Conservation (phyloP, 352 stramenopile species). For the Pythium aristosporum region DNA sequence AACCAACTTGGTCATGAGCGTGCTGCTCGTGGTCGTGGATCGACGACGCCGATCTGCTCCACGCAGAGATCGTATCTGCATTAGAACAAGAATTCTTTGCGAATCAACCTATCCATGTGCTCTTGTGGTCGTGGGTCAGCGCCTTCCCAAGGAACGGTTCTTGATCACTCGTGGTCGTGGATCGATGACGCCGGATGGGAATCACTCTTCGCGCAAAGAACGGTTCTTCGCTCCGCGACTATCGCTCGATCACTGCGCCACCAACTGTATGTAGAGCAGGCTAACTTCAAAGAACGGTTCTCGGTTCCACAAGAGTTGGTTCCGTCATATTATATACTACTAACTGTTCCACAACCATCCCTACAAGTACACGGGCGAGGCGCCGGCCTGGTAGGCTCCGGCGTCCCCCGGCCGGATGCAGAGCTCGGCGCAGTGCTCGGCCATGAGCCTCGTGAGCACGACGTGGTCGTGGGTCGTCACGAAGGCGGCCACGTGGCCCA, state of each 20-base stretch:
- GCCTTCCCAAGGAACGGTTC: background rate
- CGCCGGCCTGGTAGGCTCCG: conserved; percentile 1
- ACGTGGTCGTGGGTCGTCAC: conserved; percentile 42
- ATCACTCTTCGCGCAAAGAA: background rate
- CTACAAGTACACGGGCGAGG: conserved; percentile 27
- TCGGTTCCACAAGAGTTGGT: background rate
- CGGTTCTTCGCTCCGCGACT: background rate
- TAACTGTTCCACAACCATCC: background rate
- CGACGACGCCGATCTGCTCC: background rate
- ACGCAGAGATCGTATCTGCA: background rate
- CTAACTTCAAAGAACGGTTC: background rate
- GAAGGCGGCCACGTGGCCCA: conserved; percentile 33
- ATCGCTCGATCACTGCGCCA: background rate
- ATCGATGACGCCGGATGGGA: background rate
- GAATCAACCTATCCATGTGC: background rate
- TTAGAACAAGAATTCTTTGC: background rate
- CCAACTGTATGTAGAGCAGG: background rate
- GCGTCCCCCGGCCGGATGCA: conserved; percentile 9
- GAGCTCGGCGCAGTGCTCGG: conserved; percentile 46
- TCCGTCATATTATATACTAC: background rate
- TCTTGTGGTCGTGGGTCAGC: background rate
- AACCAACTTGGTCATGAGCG: background rate
- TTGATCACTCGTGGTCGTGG: background rate
- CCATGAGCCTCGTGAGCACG: conserved; percentile 40
- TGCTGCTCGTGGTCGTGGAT: background rate